Evolutionary conservation across 345 rosid genomes (phyloP), one percentile per base, ranked within the genome.

Genomic region (Salix exigua): DNA sequence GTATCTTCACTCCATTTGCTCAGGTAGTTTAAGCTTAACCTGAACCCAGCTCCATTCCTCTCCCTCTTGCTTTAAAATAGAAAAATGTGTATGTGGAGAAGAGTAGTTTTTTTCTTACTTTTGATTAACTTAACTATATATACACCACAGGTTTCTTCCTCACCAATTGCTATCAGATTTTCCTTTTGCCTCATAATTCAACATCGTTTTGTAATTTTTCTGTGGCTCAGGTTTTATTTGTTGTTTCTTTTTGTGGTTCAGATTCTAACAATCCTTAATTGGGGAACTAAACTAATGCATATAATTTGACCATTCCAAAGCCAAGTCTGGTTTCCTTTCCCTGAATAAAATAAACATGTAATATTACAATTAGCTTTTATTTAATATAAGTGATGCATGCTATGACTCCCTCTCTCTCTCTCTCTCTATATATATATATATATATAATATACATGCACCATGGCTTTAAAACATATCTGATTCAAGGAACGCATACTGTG

Each of bases 1-100:
- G 72, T 16, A 75, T 75, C 5, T 75, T 75, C 72, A 75, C 78
- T n/a, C 78, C 78, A 21, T 33, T 75, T 66, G 72, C 78, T 30
- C 72, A 75, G 55, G 78, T 75, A 75, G 33, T 40, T 40, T 40
- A 40, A 40, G 46, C 46, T 14, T 14, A 46, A 46, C 51, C 51
- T 14, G 18, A 46, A 46, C 51, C 16, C 1, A 46, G 14, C 17
- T 46, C 51, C 51, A 46, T 12, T 3, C 51, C 51, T 46, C 18
- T 46, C 51, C 51, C 51, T 44, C 17, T 44, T 44, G 50, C 50
- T 46, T 46, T 46, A 46, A 46, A 46, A 46, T 12, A 46, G 51
- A 46, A 46, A 46, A 46, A 17, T 46, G 51, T 46, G 16, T 40
- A 40, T 44, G 51, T 46, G 18, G 18, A 14, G 18, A 46, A 46